Base-by-base conservation (phyloP, 768 basidiomycete species). In the Collybia sp. region DNA sequence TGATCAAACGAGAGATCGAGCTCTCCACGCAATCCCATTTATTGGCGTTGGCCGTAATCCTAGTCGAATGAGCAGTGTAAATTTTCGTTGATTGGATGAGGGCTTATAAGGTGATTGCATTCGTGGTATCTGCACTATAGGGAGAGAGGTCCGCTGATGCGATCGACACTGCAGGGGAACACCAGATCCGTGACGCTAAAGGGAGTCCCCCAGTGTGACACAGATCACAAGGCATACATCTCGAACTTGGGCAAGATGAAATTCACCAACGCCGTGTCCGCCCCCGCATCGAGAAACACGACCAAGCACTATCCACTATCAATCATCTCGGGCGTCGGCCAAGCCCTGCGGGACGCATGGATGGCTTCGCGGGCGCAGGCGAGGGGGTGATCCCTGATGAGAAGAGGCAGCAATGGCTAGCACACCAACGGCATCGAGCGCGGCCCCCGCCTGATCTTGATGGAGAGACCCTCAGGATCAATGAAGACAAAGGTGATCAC, bases 311-410 rank as follows among this genome's bases (percentile, higher is more conserved):
- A 81, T 5, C 77, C 79, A 33, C 59, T 68, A 56, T 80, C 75
- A 47, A 85, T 79, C 60, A 86, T 62, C n/a, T 75, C 77, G 4
- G 85, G 63, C 0, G 82, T 82, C 1, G 83, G 84, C 82, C 84
- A 88, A 41, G 76, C 69, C 9, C 63, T 58, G 13, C 66, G 58
- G 31, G 66, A 66, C 47, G 77, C 59, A 0, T 73, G 69, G 0
- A 72, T 52, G 0, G 66, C 57, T 0, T 77, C 69, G 0, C 83
- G 83, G 4, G 78, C 69, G 51, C 77, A 85, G 2, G 73, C 70
- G 13, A 71, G 50, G 1, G 63, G 1, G 71, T 66, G 13, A 76
- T 70, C 1, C 72, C 74, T 73, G 41, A 4, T 10, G 6, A 40
- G 45, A 2, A 15, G 33, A 30, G 12, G 48, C 8, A 46, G 15